These are phyloP conservation scores for Gossypium stocksii DNA, from an alignment of 345 rosid species.

Conservation along the genomic window DNA sequence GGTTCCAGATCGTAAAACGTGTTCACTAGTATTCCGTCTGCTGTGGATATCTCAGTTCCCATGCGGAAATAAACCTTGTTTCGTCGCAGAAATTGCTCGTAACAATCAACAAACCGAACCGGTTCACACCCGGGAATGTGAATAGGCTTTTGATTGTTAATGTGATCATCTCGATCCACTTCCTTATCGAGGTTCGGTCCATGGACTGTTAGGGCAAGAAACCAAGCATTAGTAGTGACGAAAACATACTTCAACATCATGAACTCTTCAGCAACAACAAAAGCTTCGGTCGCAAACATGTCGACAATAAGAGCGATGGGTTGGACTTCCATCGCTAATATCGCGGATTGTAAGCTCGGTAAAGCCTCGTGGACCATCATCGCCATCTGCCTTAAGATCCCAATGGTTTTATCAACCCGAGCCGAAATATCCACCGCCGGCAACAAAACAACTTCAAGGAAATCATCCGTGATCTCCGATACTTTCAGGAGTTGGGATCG, in stretches of 20 bases:
- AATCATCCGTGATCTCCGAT: constrained; percentile 14
- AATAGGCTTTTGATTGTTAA: constrained; percentile 19
- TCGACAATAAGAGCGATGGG: constrained; percentile 50
- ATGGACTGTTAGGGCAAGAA: constrained; percentile 40
- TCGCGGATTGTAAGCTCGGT: constrained; percentile 42
- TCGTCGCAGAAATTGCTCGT: constrained; percentile 29
- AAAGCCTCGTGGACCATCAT: constrained; percentile 36
- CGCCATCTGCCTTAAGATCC: constrained; percentile 29
- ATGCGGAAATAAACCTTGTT: constrained; percentile 18
- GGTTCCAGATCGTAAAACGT: constrained; percentile 47
- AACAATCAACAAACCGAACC: constrained; percentile 35
- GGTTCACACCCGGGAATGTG: constrained; percentile 52
- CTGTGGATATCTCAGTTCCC: constrained; percentile 29
- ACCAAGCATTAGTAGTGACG: constrained; percentile 51
- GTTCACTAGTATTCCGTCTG: constrained; percentile 55
- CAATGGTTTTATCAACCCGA: constrained; percentile 21
- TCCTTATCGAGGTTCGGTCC: constrained; percentile 30
- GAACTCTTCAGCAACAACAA: constrained; percentile 40
- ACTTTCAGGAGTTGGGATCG: constrained; percentile 24
- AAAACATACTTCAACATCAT: constrained; percentile 45
- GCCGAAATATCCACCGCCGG: constrained; percentile 36
- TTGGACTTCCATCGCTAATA: constrained; percentile 29
- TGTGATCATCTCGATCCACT: constrained; percentile 12
- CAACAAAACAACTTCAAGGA: constrained; percentile 31
- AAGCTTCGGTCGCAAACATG: constrained; percentile 49